Base-by-base conservation (phyloP, 2,329 filamentous ascomycete genomes). In the Pezicula neosporulosa region DNA sequence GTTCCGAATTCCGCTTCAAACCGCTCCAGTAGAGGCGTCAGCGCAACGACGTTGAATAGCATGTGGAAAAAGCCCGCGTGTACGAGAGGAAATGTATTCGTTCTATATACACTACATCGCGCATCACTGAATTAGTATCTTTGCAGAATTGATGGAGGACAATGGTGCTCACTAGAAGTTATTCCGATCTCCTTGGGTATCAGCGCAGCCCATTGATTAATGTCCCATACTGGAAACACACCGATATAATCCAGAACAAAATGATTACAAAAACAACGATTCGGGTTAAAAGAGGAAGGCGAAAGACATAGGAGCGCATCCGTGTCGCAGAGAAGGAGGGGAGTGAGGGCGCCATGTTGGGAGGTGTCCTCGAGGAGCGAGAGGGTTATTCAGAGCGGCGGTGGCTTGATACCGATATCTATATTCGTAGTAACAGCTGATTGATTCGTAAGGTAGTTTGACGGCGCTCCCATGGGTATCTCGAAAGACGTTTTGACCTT, bases 1-100 rank as follows among this genome's bases (percentile, higher is more conserved):
- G 93, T 97, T 48, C 94, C 94, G 69, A 95, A 85, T 68, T 97
- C 93, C 56, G 83, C 81, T 73, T 99, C 94, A 70, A 97, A 99
- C 55, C 92, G 83, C 71, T 97, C 93, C 68, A 99, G 74, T 47
- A 99, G 76, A n/a, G 94, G 94, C 37, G 86, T 85, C 56, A 97
- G 69, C 19, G 90, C 89, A 56, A 95, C 48, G 21, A 90, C 68
- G 70, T 97, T 96, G 65, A 95, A 74, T 48, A 92, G 64, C 55
- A 86, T 79, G 70, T 97, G 94, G 61, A 96, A 75, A 67, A 95
- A 79, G 62, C 87, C 87, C 42, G 83, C 70, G 67, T 99, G 94
- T 54, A 97, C 84, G 51, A 99, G 76, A 1, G 92, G 90, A 66
- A 90, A 99, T 0, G 93, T 95, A 67, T 96, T 97, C 35, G 96